Evolutionary conservation across 78 protist species (phyloP).

Genomic region (Andalucia godoyi): DNA sequence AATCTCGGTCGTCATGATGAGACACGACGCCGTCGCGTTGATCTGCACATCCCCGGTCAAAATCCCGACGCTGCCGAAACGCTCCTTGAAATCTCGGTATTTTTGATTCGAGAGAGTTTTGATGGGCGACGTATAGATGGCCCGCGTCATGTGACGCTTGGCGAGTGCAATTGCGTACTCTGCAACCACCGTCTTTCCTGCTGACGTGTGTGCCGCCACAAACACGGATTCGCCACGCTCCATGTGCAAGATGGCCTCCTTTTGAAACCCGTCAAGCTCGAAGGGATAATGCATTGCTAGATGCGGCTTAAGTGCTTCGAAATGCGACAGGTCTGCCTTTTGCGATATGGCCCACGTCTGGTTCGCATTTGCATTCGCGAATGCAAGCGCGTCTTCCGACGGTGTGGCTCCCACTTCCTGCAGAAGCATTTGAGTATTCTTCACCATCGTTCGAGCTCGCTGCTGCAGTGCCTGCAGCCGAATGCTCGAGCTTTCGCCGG

Average conservation of each 20-base stretch:
- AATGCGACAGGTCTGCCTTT: not conserved
- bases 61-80: constrained; percentile 81
- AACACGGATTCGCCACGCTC: constrained; percentile 72
- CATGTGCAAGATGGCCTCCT: constrained; percentile 63
- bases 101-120: constrained; percentile 92
- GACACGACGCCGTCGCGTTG: constrained; percentile 72
- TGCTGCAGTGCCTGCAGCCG: no score
- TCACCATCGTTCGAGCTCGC: no score
- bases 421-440: no score
- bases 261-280: constrained; percentile 86
- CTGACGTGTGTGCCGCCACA: constrained; percentile 94
- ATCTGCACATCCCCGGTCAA: constrained; percentile 90
- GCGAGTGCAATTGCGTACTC: constrained; percentile 86
- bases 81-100: constrained; percentile 63
- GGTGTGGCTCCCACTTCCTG: no score
- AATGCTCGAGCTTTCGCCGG: no score
- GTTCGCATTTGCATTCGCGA: no score
- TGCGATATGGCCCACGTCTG: not conserved
- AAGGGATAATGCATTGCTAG: constrained; percentile 73
- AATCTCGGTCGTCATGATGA: constrained; percentile 95
- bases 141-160: constrained; percentile 40
- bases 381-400: no score
- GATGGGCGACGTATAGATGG: constrained; percentile 93
- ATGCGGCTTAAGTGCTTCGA: constrained; percentile 17
- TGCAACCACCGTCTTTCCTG: constrained; percentile 95